Conservation (phyloP, 2,329 filamentous ascomycete genomes). For the Aspergillus sclerotialis region DNA sequence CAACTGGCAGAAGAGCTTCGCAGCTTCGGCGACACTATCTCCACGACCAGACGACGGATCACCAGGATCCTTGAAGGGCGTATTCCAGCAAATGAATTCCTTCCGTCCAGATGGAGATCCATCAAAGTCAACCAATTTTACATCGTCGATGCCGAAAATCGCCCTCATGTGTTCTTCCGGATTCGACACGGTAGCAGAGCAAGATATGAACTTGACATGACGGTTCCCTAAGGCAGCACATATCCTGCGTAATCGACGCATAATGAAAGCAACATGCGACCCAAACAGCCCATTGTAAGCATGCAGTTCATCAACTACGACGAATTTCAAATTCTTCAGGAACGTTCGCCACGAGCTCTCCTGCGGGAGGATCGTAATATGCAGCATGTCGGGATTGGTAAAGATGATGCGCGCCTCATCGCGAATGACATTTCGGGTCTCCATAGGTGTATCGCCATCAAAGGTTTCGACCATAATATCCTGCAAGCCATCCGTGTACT, state of each 20-base stretch:
- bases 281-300: conserved; percentile 95
- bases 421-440: conserved; percentile 67
- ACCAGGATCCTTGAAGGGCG: conserved; percentile 80
- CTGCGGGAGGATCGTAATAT: conserved; percentile 86
- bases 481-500: conserved; percentile 71
- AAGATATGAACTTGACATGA: conserved; percentile 83
- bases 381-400: conserved; percentile 97
- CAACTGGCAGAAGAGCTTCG: conserved; percentile 81
- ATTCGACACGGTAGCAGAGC: conserved; percentile 93
- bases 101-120: conserved; percentile 88
- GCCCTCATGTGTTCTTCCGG: conserved; percentile 85
- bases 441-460: conserved; percentile 87
- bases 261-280: conserved; percentile 88
- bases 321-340: conserved; percentile 79
- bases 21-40: conserved; percentile 76
- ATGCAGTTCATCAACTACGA: conserved; percentile 87
- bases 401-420: conserved; percentile 91
- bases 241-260: conserved; percentile 78
- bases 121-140: conserved; percentile 79
- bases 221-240: conserved; percentile 86
- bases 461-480: conserved; percentile 82
- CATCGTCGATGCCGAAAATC: conserved; percentile 82
- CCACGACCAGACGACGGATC: conserved; percentile 83
- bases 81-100: conserved; percentile 97
- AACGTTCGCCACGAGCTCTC: conserved; percentile 86